phyloP scores from a whole-genome alignment of 495 filamentous ascomycete species.

The Xylaria sp. region DNA sequence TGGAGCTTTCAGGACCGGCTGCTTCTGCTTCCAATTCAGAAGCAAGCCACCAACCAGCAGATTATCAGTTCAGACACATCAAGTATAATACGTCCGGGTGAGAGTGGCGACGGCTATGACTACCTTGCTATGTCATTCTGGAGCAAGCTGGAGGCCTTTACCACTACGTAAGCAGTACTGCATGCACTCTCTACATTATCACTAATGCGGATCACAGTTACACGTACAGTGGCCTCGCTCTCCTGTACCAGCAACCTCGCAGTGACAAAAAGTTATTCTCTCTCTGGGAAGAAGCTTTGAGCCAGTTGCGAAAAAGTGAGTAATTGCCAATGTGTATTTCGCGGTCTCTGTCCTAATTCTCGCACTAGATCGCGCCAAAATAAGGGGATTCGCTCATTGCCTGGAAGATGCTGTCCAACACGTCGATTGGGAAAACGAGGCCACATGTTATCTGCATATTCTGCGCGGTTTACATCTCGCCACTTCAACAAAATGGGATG shows the following conservation, averaged over 20 bases:
- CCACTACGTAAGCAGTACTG: constrained; percentile 51
- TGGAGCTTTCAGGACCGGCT: constrained; percentile 70
- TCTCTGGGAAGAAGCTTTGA: constrained; percentile 51
- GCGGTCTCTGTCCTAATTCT: constrained; percentile 32
- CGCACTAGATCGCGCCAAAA: constrained; percentile 39
- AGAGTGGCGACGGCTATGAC: constrained; percentile 46
- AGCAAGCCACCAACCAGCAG: constrained; percentile 70
- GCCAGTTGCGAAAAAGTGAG: constrained; percentile 42
- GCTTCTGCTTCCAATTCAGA: constrained; percentile 78
- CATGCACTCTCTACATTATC: constrained; percentile 4
- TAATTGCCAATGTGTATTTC: constrained; percentile 14
- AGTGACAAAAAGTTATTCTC: constrained; percentile 63
- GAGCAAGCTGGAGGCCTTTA: constrained; percentile 56
- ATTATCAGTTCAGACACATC: constrained; percentile 69
- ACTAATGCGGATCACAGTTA: constrained; percentile 39
- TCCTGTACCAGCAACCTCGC: constrained; percentile 66
- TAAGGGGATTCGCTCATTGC: constrained; percentile 36
- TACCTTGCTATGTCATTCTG: constrained; percentile 59
- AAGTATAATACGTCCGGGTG: constrained; percentile 57
- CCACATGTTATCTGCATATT: constrained; percentile 54
- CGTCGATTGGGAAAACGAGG: constrained; percentile 50
- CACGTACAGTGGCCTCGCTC: constrained; percentile 72
- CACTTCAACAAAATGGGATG: constrained; percentile 52
- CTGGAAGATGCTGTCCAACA: constrained; percentile 55
- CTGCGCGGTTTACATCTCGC: constrained; percentile 56